phyloP scores from a whole-genome alignment of 2,329 filamentous ascomycete species.

The Drechslerella dactyloides region DNA sequence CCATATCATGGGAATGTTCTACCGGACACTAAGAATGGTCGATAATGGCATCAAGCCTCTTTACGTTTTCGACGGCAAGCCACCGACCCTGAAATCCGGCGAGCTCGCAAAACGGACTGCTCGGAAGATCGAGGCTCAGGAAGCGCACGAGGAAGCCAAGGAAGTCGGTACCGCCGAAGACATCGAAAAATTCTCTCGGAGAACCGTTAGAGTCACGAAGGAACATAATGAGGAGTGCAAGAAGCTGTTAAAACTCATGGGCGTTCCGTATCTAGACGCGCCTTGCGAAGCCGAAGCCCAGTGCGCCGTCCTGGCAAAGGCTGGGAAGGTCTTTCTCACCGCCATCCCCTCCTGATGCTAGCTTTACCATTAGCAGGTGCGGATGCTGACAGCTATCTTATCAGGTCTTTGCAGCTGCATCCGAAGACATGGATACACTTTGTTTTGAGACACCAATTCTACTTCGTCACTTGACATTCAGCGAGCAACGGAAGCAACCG shows the following conservation, averaged over 20 bases:
- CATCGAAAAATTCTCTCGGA: slow-evolving; percentile 94
- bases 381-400: neutral
- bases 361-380: neutral
- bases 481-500: slow-evolving; percentile 94
- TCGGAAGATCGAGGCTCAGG: slow-evolving; percentile 88
- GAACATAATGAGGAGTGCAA: slow-evolving; percentile 98
- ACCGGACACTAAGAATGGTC: slow-evolving; percentile 95
- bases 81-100: slow-evolving; percentile 95
- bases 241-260: slow-evolving; percentile 89
- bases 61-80: slow-evolving; percentile 96
- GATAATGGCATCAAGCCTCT: slow-evolving; percentile 98
- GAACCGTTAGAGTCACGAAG: slow-evolving; percentile 91
- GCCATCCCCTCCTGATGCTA: neutral
- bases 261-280: slow-evolving; percentile 90
- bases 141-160: slow-evolving; percentile 90
- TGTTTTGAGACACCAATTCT: slow-evolving; percentile 94
- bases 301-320: slow-evolving; percentile 85
- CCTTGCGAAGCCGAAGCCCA: slow-evolving; percentile 98
- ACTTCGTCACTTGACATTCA: slow-evolving; percentile 91
- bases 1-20: slow-evolving; percentile 99
- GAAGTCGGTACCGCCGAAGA: slow-evolving; percentile 96
- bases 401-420: slow-evolving; percentile 88
- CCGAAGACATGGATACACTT: slow-evolving; percentile 98
- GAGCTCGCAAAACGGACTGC: slow-evolving; percentile 96
- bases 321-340: slow-evolving; percentile 68